phyloP scores from a whole-genome alignment of 1,139 yeast species.

The Candida gigantensis region DNA sequence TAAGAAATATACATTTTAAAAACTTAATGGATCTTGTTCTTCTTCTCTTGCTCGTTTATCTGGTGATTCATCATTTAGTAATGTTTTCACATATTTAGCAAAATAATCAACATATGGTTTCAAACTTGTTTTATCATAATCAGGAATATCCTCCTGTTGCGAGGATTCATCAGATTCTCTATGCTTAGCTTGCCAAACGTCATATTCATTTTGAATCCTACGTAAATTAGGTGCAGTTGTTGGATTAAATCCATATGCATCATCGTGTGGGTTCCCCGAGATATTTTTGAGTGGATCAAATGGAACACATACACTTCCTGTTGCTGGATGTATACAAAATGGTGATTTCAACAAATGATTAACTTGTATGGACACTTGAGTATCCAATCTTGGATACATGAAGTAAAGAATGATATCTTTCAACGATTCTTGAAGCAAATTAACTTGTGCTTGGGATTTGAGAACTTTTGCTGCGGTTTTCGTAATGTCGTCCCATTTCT shows the following conservation, averaged over 20 bases:
- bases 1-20: constrained; percentile 1
- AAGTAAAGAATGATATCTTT: constrained; percentile 81
- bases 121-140: constrained; percentile 68
- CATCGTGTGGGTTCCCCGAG: constrained; percentile 36
- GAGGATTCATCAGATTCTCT: constrained; percentile 27
- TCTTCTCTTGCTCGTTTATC: constrained; percentile 49
- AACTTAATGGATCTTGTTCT: constrained; percentile 4
- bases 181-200: constrained; percentile 36
- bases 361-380: constrained; percentile 86
- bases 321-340: constrained; percentile 96
- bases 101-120: constrained; percentile 77
- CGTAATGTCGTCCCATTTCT: constrained; percentile 86
- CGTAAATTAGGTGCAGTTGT: constrained; percentile 75
- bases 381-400: constrained; percentile 89
- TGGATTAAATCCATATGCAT: constrained; percentile 68
- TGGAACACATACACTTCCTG: constrained; percentile 98
- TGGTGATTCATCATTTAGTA: constrained; percentile 56
- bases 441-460: constrained; percentile 39
- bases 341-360: constrained; percentile 95
- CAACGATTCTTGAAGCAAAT: constrained; percentile 66
- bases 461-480: constrained; percentile 50
- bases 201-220: constrained; percentile 56
- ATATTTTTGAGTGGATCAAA: constrained; percentile 58
- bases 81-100: constrained; percentile 56
- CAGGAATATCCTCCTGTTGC: constrained; percentile 24